Percentiles rank a stretch among this genome's conserved stretches.
These are phyloP conservation scores for Meripilus lineatus DNA, from an alignment of 1,284 basidiomycete genomes.

Conservation along the genomic window DNA sequence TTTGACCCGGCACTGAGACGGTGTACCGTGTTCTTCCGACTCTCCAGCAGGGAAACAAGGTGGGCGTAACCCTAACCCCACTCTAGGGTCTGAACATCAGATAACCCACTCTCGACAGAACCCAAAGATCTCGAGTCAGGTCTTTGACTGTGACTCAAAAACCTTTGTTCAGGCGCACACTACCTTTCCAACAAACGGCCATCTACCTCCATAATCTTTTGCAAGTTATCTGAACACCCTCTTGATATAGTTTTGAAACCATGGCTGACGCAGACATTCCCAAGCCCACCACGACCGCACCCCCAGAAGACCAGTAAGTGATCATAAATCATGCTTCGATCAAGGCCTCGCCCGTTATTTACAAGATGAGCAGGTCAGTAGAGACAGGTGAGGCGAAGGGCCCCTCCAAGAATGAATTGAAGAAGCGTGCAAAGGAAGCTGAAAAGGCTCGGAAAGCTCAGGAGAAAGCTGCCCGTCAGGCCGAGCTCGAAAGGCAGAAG, in stretches of 20 bases:
- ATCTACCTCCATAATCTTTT: too few relatives aligned
- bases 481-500: constrained; percentile 72
- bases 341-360: constrained; percentile 1
- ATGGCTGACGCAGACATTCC: constrained; percentile 19
- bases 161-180: too few relatives aligned
- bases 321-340: neutral
- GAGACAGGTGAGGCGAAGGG: constrained; percentile 32
- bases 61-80: constrained; percentile 11
- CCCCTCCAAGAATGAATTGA: constrained; percentile 85
- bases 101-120: neutral
- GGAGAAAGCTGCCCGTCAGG: constrained; percentile 75
- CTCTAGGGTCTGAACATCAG: constrained; percentile 8
- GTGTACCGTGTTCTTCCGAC: constrained; percentile 12
- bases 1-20: constrained; percentile 6
- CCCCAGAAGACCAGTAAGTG: constrained; percentile 20
- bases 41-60: too few relatives aligned
- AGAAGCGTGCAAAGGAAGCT: constrained; percentile 89
- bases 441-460: constrained; percentile 92
- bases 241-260: too few relatives aligned
- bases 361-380: constrained; percentile 24
- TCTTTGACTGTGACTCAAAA: too few relatives aligned
- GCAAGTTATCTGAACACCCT: too few relatives aligned
- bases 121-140: neutral
- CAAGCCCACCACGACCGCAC: constrained; percentile 11
- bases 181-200: too few relatives aligned